phyloP scores from a whole-genome alignment of 495 filamentous ascomycete genomes.

The Aspergillus kassunensis region DNA sequence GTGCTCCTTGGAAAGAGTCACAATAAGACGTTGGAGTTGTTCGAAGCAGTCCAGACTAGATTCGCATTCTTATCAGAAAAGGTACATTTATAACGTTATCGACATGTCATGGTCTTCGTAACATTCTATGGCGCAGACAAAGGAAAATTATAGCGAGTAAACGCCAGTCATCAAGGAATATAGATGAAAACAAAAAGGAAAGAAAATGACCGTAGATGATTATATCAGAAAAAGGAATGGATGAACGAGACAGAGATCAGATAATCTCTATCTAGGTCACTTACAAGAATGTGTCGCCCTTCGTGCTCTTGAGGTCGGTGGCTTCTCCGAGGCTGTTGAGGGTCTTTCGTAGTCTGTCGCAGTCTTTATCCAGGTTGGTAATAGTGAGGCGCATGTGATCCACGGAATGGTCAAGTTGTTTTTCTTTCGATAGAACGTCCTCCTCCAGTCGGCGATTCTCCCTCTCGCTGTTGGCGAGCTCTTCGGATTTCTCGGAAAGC shows the following conservation, averaged over 20 bases:
- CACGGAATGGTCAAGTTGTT: slow-evolving; percentile 45
- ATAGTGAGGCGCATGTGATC: slow-evolving; percentile 50
- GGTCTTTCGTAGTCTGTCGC: slow-evolving; percentile 54
- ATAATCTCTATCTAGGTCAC: slow-evolving; percentile 36
- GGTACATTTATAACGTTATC: slow-evolving; percentile 38
- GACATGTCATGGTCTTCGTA: slow-evolving; percentile 29
- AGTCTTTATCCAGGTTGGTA: slow-evolving; percentile 50
- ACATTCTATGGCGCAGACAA: slow-evolving; percentile 31
- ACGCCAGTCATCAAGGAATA: slow-evolving; percentile 17
- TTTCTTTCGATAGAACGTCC: slow-evolving; percentile 46
- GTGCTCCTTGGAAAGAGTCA: slow-evolving; percentile 53
- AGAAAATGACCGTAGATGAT: slow-evolving; percentile 9
- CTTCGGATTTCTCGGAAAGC: slow-evolving; percentile 36
- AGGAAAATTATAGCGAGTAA: slow-evolving; percentile 15
- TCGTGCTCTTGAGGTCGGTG: slow-evolving; percentile 54
- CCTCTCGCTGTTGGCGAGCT: slow-evolving; percentile 34
- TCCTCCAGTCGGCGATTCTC: slow-evolving; percentile 48
- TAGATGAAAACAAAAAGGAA: slow-evolving; percentile 10
- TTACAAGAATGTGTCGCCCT: slow-evolving; percentile 63
- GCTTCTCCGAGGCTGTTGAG: slow-evolving; percentile 56
- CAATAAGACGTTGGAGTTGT: slow-evolving; percentile 54
- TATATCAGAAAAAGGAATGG: slow-evolving; percentile 4
- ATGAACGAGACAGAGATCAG: slow-evolving; percentile 17
- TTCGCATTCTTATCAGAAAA: slow-evolving; percentile 40
- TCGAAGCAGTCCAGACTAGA: slow-evolving; percentile 57